A percentile compares a stretch with the other conserved stretches of the same genome.
These are phyloP conservation scores for Beauveria caledonica DNA, from an alignment of 2,329 filamentous ascomycete species.

Conservation along the genomic window DNA sequence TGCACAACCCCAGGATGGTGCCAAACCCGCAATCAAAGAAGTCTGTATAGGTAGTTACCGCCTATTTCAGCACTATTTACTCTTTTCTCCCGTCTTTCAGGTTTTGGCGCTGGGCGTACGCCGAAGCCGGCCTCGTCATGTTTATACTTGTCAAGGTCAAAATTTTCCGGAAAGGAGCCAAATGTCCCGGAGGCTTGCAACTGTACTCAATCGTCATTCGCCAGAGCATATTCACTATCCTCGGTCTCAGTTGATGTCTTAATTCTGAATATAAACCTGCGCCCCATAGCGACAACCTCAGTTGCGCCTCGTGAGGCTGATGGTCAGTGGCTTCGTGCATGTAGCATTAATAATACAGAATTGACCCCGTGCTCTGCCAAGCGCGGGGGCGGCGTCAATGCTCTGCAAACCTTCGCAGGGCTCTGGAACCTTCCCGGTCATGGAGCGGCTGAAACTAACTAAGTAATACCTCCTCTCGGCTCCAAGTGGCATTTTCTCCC, in stretches of 20 bases:
- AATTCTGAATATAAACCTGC: neutral
- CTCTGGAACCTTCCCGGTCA: conserved; percentile 1
- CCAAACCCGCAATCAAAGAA: too few species aligned
- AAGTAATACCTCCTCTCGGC: neutral
- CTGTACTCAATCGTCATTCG: neutral
- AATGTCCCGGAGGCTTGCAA: neutral
- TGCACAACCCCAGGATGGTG: neutral
- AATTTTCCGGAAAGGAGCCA: neutral
- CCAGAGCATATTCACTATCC: too few species aligned
- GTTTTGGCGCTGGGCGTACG: neutral
- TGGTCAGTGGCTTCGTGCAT: neutral
- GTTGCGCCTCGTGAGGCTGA: neutral
- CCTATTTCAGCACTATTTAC: neutral
- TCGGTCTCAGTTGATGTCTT: too few species aligned
- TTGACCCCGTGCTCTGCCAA: neutral
- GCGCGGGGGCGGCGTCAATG: neutral
- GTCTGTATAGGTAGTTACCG: too few species aligned
- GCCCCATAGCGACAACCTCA: neutral
- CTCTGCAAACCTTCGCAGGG: neutral
- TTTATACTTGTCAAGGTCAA: neutral
- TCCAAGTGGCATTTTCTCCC: neutral
- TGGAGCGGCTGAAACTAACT: neutral
- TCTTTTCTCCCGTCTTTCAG: neutral
- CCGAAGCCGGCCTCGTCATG: neutral
- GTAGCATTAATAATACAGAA: neutral